A percentile compares a stretch with the other conserved stretches of the same genome.
Conservation (phyloP, 345 rosid species). For the Hypericum perforatum region DNA sequence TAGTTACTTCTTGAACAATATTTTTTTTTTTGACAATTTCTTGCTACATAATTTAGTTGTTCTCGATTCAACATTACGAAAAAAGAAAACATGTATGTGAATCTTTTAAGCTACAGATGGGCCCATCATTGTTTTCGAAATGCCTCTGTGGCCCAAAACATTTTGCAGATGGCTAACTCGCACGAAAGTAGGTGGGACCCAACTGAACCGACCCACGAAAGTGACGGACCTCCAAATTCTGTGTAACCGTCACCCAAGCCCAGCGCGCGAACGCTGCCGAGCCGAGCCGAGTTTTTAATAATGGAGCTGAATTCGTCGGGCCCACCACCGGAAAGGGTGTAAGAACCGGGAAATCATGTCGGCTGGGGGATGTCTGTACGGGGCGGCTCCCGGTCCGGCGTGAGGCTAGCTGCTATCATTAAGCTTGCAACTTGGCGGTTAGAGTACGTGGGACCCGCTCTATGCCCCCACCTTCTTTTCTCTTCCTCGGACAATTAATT, state of each 20-base stretch:
- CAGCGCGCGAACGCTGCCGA: background rate
- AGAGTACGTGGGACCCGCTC: constrained; percentile 7
- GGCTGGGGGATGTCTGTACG: constrained; percentile 17
- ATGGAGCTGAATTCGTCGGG: constrained; percentile 18
- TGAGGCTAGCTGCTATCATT: constrained; percentile 51
- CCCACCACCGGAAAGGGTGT: constrained; percentile 13
- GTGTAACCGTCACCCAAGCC: background rate
- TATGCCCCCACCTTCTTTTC: background rate
- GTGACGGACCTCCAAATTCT: constrained; percentile 21
- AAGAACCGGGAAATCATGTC: constrained; percentile 8
- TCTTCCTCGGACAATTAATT: too few species aligned
- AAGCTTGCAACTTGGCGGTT: constrained; percentile 35
- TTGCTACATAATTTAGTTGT: too few species aligned
- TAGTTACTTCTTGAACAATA: too few species aligned
- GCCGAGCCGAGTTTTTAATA: constrained; percentile 5
- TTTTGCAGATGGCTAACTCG: background rate
- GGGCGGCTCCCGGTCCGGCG: constrained; percentile 63
- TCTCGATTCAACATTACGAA: too few species aligned
- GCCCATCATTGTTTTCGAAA: too few species aligned
- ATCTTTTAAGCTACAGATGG: too few species aligned
- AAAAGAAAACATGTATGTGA: too few species aligned
- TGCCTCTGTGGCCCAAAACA: too few species aligned
- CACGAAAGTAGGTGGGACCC: background rate
- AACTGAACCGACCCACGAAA: constrained; percentile 13
- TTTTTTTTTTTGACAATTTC: too few species aligned